These are phyloP conservation scores for Volutella citrinella DNA, from an alignment of 2,329 filamentous ascomycete species.

Conservation along the genomic window DNA sequence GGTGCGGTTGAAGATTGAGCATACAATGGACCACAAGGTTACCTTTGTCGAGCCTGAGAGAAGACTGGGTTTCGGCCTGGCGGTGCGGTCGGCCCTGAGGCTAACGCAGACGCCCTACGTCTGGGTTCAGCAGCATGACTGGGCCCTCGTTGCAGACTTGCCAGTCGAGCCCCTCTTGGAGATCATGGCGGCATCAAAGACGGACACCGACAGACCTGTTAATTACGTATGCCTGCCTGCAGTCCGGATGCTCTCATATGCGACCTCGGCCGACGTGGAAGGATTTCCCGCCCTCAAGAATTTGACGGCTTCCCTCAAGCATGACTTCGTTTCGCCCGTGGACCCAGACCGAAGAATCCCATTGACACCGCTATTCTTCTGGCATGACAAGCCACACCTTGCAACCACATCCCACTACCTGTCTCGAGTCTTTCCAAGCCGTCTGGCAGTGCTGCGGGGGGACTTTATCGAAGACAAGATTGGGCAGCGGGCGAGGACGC, in stretches of 20 bases:
- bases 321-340: constrained; percentile 30
- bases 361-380: constrained; percentile 55
- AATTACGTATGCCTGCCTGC: constrained; percentile 54
- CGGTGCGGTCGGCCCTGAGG: constrained; percentile 50
- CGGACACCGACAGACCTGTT: constrained; percentile 33
- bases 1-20: constrained; percentile 35
- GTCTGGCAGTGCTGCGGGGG: constrained; percentile 48
- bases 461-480: constrained; percentile 57
- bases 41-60: constrained; percentile 47
- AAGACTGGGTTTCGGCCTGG: constrained; percentile 51
- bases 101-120: constrained; percentile 47
- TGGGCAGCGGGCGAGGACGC: constrained; percentile 50
- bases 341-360: constrained; percentile 30
- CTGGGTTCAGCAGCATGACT: constrained; percentile 59
- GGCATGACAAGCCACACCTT: constrained; percentile 57
- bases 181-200: constrained; percentile 40
- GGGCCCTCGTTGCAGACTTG: constrained; percentile 44
- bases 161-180: constrained; percentile 42
- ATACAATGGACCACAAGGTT: constrained; percentile 35
- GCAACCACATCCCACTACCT: constrained; percentile 49
- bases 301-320: constrained; percentile 40
- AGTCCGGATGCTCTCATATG: constrained; percentile 50
- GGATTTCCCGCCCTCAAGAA: constrained; percentile 39
- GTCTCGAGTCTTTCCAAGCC: constrained; percentile 44
- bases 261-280: constrained; percentile 43